Evolutionary conservation across 176 grass and related monocot genomes (phyloP).

Genomic region (Triticum aestivum): IWGSC_CS_RefSeq_v2.1 NC_057813.1:365309405-365309904

Average conservation of each 20-base stretch:
- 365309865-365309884: conserved; percentile 81
- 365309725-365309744: conserved; percentile 76
- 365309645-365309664: background rate
- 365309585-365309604: background rate
- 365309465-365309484: background rate
- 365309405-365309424: background rate
- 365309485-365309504: background rate
- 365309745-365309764: conserved; percentile 92
- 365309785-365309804: conserved; percentile 93
- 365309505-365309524: background rate
- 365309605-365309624: background rate
- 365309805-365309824: conserved; percentile 98
- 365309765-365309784: conserved; percentile 84
- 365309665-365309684: background rate
- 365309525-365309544: background rate
- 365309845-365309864: conserved; percentile 95
- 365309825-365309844: conserved; percentile 97
- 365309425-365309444: too few relatives aligned
- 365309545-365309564: background rate
- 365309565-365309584: conserved; percentile 13
- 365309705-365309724: conserved; percentile 62
- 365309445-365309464: too few relatives aligned
- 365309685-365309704: background rate
- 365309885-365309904: conserved; percentile 90
- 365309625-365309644: background rate